phyloP scores from a whole-genome alignment of 495 filamentous ascomycete genomes.

The Daldinia concentrica region DNA sequence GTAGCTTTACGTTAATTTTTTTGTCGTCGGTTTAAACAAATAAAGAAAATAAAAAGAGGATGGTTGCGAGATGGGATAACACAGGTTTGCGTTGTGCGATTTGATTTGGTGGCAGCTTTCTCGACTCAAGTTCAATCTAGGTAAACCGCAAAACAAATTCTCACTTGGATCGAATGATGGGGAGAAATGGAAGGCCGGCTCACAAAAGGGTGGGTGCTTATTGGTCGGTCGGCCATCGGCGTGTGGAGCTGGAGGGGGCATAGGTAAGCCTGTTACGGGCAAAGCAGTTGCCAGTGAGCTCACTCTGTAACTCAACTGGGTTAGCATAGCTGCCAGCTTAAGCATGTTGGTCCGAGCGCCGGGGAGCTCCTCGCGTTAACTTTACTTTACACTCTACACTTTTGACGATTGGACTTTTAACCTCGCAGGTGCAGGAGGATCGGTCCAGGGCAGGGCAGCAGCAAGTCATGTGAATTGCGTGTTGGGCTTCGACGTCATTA shows the following conservation, averaged over 20 bases:
- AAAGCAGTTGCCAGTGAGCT: slow-evolving; percentile 25
- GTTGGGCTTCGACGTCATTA: background rate
- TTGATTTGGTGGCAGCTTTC: slow-evolving; percentile 19
- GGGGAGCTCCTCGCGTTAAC: slow-evolving; percentile 9
- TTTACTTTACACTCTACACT: background rate
- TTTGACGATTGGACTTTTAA: background rate
- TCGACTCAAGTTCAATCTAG: slow-evolving; percentile 15
- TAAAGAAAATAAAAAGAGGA: slow-evolving; percentile 8
- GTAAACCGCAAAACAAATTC: slow-evolving; percentile 26
- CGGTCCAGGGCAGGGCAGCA: background rate
- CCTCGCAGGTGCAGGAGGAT: background rate
- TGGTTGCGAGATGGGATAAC: slow-evolving; percentile 5
- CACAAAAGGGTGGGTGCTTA: slow-evolving; percentile 32
- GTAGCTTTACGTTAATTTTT: background rate
- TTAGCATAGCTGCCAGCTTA: slow-evolving; percentile 17
- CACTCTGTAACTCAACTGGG: slow-evolving; percentile 27
- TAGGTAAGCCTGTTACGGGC: slow-evolving; percentile 22
- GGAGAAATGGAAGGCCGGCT: slow-evolving; percentile 41
- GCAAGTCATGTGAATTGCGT: slow-evolving; percentile 1
- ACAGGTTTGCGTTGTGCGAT: slow-evolving; percentile 12
- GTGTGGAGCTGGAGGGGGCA: slow-evolving; percentile 18
- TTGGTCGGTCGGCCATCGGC: slow-evolving; percentile 18
- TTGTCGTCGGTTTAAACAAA: background rate
- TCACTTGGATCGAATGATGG: slow-evolving; percentile 45
- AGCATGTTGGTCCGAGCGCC: slow-evolving; percentile 17